phyloP scores from a whole-genome alignment of 176 grass and related monocot species.

The Ensete glaucum region DNA sequence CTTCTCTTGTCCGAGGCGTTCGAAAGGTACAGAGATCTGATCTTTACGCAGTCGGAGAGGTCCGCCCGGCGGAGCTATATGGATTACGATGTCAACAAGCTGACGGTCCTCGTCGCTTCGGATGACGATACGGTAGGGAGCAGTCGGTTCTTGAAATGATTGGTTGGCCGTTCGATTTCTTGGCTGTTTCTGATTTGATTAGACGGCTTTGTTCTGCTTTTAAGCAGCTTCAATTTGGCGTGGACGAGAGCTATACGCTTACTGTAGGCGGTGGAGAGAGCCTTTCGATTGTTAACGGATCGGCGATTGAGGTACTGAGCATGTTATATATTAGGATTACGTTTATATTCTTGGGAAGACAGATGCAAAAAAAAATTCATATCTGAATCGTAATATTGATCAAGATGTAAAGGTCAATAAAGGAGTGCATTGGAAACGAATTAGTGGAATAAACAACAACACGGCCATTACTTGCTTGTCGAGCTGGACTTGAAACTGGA shows the following conservation, averaged over 20 bases:
- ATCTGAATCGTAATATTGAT: background rate
- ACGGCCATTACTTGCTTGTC: too few species aligned
- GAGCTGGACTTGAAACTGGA: too few species aligned
- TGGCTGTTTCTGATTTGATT: background rate
- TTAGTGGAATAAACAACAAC: too few species aligned
- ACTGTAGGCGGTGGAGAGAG: conserved; percentile 31
- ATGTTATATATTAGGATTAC: background rate
- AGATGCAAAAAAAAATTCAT: background rate
- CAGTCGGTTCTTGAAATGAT: background rate
- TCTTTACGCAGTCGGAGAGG: conserved; percentile 62
- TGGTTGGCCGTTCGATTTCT: conserved; percentile 11
- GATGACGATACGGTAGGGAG: conserved; percentile 57
- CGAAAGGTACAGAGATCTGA: conserved; percentile 43
- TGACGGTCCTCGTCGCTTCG: conserved; percentile 68
- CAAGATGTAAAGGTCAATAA: background rate
- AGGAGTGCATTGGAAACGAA: background rate
- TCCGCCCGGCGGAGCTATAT: background rate
- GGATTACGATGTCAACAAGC: conserved; percentile 36
- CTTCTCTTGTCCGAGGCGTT: conserved; percentile 53
- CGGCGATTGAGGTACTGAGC: conserved; percentile 53
- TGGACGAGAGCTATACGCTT: conserved; percentile 85
- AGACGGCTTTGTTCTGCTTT: conserved; percentile 5
- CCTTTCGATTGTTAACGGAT: conserved; percentile 64
- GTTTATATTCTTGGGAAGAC: background rate
- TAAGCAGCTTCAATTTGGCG: conserved; percentile 52